Base-by-base conservation (phyloP, 768 basidiomycete species). In the Termitomyces sp. region DNA sequence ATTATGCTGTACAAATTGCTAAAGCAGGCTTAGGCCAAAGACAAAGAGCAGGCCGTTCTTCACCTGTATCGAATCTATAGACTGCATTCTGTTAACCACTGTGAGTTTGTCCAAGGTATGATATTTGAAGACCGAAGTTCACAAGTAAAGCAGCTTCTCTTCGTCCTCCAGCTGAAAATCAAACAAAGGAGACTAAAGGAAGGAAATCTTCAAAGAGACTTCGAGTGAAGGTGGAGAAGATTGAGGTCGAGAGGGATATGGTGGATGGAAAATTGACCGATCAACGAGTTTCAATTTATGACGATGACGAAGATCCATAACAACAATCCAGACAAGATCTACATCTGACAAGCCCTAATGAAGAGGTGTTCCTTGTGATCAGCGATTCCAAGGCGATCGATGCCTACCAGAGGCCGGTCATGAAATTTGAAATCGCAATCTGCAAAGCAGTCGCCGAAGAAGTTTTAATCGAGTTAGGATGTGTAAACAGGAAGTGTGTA, bases 1-100 rank as follows among this genome's bases (percentile, higher is more conserved):
- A 20, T 28, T 38, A 18, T 50, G 43, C 33, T 33, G 9, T 6
- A 13, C 47, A 14, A 32, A 30, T 23, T 36, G 18, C 38, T 58
- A 9, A 57, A 48, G 16, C 4, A 28, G 26, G 20, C 3, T 20
- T 38, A 79, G 78, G 92, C 92, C 3, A 93, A 94, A 70, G 91
- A 91, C 71, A 91, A 95, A 74, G 95, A 96, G 70, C 95, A 95
- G 69, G 95, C 94, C 1, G 94, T 97, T 5, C 80, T 97, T 58
- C 85, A 95, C 61, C 67, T 96, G 48, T 86, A 92, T 68, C 71
- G 93, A 59, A 86, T 90, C 33, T 96, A 97, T 65, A 77, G 75
- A 49, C 70, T 95, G 4, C 74, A 85, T 46, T 81, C 85, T 16
- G 87, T 92, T 26, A 82, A 79, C 9, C 73, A 85, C 61, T 85